Percentiles rank a stretch among this genome's conserved stretches.
phyloP scores from a whole-genome alignment of 805 yeast genomes.

The Lipomyces yamadae region DNA sequence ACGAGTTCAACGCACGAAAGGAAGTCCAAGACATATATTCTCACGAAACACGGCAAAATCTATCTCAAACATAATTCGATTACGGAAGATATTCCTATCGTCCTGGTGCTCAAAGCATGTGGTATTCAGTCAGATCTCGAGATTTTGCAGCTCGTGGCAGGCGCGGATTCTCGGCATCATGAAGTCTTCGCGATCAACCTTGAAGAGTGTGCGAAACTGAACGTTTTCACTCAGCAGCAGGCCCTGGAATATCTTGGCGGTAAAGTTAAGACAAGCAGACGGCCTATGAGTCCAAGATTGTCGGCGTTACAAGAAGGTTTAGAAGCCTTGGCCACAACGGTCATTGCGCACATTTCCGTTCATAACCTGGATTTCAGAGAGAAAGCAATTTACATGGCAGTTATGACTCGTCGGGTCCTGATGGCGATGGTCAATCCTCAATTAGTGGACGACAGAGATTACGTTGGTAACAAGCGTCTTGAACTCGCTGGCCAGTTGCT shows the following conservation, averaged over 20 bases:
- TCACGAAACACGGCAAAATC: constrained; percentile 86
- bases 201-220: constrained; percentile 87
- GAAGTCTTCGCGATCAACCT: constrained; percentile 91
- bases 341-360: constrained; percentile 92
- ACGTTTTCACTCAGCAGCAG: constrained; percentile 88
- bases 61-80: constrained; percentile 94
- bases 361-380: constrained; percentile 85
- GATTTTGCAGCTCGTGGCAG: constrained; percentile 92
- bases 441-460: constrained; percentile 98
- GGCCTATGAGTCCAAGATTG: constrained; percentile 80
- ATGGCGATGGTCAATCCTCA: constrained; percentile 94
- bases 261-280: constrained; percentile 89
- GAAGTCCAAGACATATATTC: constrained; percentile 94
- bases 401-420: constrained; percentile 94
- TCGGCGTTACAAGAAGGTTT: constrained; percentile 89
- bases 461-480: constrained; percentile 95
- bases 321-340: constrained; percentile 86
- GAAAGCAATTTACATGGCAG: constrained; percentile 90
- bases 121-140: constrained; percentile 92
- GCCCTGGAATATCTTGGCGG: constrained; percentile 90
- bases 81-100: constrained; percentile 94
- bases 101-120: constrained; percentile 89
- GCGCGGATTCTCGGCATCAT: constrained; percentile 83
- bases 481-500: constrained; percentile 97
- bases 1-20: constrained; percentile 98